phyloP scores from a whole-genome alignment of 2,329 filamentous ascomycete species.

The Hymenoscyphus albidus region DNA sequence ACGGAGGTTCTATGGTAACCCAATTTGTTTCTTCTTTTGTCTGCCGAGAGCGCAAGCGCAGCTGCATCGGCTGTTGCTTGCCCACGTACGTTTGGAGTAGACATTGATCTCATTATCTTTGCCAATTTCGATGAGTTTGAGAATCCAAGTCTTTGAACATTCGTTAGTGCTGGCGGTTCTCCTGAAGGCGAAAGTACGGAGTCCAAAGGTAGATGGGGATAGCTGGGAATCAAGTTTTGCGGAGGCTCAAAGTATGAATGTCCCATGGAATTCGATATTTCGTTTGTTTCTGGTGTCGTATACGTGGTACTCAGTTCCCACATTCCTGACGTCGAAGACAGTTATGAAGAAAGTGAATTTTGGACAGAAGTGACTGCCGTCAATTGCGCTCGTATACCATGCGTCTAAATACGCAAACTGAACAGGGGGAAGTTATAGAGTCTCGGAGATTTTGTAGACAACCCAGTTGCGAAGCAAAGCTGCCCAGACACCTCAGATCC shows the following conservation, averaged over 20 bases:
- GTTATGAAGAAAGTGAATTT: slow-evolving; percentile 15
- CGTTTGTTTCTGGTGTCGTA: slow-evolving; percentile 25
- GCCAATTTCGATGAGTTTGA: slow-evolving; percentile 23
- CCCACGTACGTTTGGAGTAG: slow-evolving; percentile 46
- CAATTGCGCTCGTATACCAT: slow-evolving; percentile 29
- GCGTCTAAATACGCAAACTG: slow-evolving; percentile 7
- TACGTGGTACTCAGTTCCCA: slow-evolving; percentile 31
- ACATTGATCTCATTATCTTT: slow-evolving; percentile 46
- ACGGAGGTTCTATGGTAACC: slow-evolving; percentile 94
- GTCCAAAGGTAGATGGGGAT: slow-evolving; percentile 26
- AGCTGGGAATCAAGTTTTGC: slow-evolving; percentile 30
- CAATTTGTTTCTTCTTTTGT: slow-evolving; percentile 82
- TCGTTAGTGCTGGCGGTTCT: slow-evolving; percentile 23
- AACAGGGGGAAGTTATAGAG: neutral
- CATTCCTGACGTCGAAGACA: slow-evolving; percentile 31
- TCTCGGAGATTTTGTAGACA: neutral
- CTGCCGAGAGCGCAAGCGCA: slow-evolving; percentile 40
- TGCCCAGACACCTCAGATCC: neutral
- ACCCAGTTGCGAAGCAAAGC: neutral
- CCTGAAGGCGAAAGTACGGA: slow-evolving; percentile 21
- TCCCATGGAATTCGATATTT: slow-evolving; percentile 27
- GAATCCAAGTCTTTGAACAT: slow-evolving; percentile 19
- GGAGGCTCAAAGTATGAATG: slow-evolving; percentile 32
- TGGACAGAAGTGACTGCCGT: slow-evolving; percentile 35
- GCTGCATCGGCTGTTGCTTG: slow-evolving; percentile 36